phyloP scores from a whole-genome alignment of 345 rosid genomes.

The Eucalyptus curtisii region DNA sequence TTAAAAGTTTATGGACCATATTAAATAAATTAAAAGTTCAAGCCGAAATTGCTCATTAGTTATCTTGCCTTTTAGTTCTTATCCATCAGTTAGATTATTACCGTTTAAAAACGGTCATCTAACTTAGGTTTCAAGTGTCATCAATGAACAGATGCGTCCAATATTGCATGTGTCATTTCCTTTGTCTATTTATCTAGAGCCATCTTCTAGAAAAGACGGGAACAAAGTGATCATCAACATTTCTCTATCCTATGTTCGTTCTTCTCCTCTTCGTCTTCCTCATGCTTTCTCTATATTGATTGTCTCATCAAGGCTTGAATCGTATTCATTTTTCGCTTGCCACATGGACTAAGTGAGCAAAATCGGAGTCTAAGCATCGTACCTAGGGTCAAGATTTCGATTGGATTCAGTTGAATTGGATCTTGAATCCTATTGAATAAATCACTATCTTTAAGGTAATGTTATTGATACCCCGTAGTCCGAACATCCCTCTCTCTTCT shows the following conservation, averaged over 20 bases:
- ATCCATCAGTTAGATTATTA: not conserved
- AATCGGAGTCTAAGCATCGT: not conserved
- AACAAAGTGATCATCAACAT: not conserved
- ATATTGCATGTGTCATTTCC: not conserved
- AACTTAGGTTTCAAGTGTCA: no score
- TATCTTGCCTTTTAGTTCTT: not conserved
- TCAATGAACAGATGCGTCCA: no score
- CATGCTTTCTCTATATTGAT: not conserved
- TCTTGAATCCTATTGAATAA: not conserved
- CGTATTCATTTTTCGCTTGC: not conserved
- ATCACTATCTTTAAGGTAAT: no score
- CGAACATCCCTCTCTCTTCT: fast-evolving
- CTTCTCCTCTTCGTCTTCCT: not conserved
- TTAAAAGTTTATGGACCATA: no score
- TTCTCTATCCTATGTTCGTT: no score
- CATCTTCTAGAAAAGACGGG: not conserved
- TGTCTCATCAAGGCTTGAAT: not conserved
- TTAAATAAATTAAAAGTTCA: no score
- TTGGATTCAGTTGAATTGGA: not conserved
- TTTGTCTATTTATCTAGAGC: not conserved
- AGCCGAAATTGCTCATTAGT: no score
- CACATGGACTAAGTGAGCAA: not conserved
- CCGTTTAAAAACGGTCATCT: no score
- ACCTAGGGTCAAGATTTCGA: not conserved
- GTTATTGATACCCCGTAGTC: no score